These are phyloP conservation scores for Arabidopsis hybrid DNA, from an alignment of 441 rosid species.

Conservation along the genomic window DNA sequence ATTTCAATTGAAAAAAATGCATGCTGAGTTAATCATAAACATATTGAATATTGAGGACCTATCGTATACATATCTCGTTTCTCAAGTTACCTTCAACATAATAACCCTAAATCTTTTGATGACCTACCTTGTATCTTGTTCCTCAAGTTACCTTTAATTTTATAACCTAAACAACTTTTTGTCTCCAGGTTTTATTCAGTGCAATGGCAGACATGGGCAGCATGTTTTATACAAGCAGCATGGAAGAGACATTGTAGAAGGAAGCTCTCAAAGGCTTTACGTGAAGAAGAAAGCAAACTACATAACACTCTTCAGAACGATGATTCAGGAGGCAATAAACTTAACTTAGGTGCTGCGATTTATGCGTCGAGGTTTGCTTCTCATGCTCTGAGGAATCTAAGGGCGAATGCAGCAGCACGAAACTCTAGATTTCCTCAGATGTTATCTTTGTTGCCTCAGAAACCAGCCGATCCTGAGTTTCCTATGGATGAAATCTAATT, in stretches of 20 bases:
- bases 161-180: neutral
- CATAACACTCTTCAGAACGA: constrained; percentile 55
- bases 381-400: constrained; percentile 49
- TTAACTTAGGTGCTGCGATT: constrained; percentile 67
- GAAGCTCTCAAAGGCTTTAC: constrained; percentile 55
- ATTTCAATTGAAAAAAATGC: neutral
- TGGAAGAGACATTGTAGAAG: constrained; percentile 60
- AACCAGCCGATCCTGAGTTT: constrained; percentile 81
- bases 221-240: constrained; percentile 65
- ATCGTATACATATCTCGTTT: neutral
- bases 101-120: neutral
- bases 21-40: neutral
- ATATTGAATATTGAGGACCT: too few relatives aligned
- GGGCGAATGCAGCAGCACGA: constrained; percentile 31
- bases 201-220: constrained; percentile 71
- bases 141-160: neutral
- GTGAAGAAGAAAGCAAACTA: constrained; percentile 55
- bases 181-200: constrained; percentile 52
- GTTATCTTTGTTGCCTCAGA: constrained; percentile 65
- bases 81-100: constrained; percentile 6
- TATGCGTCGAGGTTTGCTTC: constrained; percentile 79
- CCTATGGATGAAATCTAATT: constrained; percentile 43
- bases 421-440: constrained; percentile 36
- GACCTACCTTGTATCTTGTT: neutral
- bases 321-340: constrained; percentile 34